A percentile compares a stretch with the other conserved stretches of the same genome.
Evolutionary conservation across 164 flowering plant genomes (phyloP).

Genomic region (Chloranthus sessilifolius): DNA sequence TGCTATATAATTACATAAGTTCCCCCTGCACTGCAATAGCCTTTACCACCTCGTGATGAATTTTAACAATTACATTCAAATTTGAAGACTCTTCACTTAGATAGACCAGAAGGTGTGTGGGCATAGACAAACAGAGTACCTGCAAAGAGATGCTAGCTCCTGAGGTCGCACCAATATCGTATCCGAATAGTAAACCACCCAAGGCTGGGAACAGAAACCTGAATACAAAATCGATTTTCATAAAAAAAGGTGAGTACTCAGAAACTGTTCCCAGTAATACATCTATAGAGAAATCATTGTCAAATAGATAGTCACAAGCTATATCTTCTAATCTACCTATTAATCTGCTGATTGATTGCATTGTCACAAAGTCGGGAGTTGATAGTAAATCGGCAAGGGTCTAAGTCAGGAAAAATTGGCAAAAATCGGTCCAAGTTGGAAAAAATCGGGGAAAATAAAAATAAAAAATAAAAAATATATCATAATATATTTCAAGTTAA

Average conservation of each 20-base stretch:
- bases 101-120: too few relatives aligned
- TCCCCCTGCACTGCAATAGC: background rate
- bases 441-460: too few relatives aligned
- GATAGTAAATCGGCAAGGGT: too few relatives aligned
- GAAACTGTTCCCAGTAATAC: background rate
- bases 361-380: too few relatives aligned
- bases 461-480: too few relatives aligned
- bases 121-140: slow-evolving; percentile 32
- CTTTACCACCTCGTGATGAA: background rate
- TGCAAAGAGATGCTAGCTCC: slow-evolving; percentile 89
- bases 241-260: background rate
- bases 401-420: too few relatives aligned
- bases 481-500: too few relatives aligned
- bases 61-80: background rate
- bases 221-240: slow-evolving; percentile 5
- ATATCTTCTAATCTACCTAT: background rate
- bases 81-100: background rate
- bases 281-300: background rate
- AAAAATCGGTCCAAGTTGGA: too few relatives aligned
- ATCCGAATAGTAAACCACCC: slow-evolving; percentile 92
- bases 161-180: slow-evolving; percentile 99
- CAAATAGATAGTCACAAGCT: too few relatives aligned
- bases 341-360: background rate
- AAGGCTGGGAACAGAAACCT: slow-evolving; percentile 95
- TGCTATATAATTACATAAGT: background rate